Conservation (phyloP, 2,329 filamentous ascomycete species). For the Monilinia polystroma region DNA sequence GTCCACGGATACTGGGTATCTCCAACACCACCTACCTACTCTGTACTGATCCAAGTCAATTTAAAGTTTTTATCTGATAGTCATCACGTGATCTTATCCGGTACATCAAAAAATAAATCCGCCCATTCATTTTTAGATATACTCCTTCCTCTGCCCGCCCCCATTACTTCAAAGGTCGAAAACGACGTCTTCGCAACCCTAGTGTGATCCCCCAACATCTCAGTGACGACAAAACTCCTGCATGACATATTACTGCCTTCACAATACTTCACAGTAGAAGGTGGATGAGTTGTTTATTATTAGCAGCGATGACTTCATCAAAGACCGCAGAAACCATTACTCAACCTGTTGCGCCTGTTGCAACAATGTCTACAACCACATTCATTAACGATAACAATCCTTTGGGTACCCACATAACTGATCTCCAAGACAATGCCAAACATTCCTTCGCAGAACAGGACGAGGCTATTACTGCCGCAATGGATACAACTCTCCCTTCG, state of each 20-base stretch:
- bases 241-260: background rate
- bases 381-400: background rate
- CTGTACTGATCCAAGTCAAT: background rate
- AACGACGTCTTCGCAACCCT: conserved; percentile 2
- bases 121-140: background rate
- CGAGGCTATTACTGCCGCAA: background rate
- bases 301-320: conserved; percentile 42
- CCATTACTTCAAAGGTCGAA: background rate
- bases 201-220: background rate
- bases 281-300: conserved; percentile 42
- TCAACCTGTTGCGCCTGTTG: conserved; percentile 19
- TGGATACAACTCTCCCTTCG: background rate
- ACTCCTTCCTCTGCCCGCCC: background rate
- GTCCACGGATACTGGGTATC: too few relatives aligned
- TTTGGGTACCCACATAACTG: background rate
- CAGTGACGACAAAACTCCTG: background rate
- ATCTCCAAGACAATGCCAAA: background rate
- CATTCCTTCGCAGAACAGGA: background rate
- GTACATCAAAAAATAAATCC: conserved; percentile 10
- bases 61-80: background rate
- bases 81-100: conserved; percentile 9
- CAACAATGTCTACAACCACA: conserved; percentile 17
- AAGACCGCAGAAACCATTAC: conserved; percentile 26
- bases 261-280: conserved; percentile 21
- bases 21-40: too few relatives aligned